Evolutionary conservation across 306 rosid genomes (phyloP), one percentile per base, ranked within the genome.

Genomic region (Lathyrus oleraceus): DNA sequence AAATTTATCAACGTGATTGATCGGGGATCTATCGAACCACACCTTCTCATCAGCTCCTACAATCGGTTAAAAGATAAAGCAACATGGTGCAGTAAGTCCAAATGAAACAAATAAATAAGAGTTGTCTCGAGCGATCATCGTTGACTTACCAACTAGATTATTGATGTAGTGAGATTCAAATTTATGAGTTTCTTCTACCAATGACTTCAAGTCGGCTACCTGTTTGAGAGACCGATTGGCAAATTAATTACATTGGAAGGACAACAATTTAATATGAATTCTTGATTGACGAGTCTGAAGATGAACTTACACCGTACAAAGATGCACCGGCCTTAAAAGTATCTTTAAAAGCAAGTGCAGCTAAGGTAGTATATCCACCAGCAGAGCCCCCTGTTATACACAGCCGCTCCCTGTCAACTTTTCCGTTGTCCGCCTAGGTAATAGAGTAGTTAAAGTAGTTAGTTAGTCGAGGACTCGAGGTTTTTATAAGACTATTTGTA

Each of bases 301-400:
- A 67, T 76, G 71, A 47, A 89, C 99, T 87, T 75, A 91, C 99
- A 27, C 99, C 99, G 72, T 17, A 82, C 83, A 95, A 85, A 70
- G 99, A 94, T 81, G 97, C 90, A 32, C 99, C 99, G 0, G 97
- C 97, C 78, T 86, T 83, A 67, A 94, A 91, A 12, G 86, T 84
- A 2, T 90, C 81, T 73, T 77, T 81, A 57, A 94, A 94, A 66
- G 95, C 96, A 62, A 94, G 95, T 52, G 92, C 83, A 44, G 99
- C 99, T 74, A 94, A 87, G 81, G 97, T 94, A 42, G 99, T 91
- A 78, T 94, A 94, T 13, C 99, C 99, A 81, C 99, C 97, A 56
- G 99, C 96, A 70, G 99, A 94, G 64, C 77, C 97, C 17, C 97
- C 99, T 8, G 94, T 91, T 57, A 94, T 91, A 77, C 97, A 94